Percentiles rank a stretch among this genome's conserved stretches.
These are phyloP conservation scores for Jatropha podagrica DNA, from an alignment of 441 rosid genomes.

Conservation along the genomic window DNA sequence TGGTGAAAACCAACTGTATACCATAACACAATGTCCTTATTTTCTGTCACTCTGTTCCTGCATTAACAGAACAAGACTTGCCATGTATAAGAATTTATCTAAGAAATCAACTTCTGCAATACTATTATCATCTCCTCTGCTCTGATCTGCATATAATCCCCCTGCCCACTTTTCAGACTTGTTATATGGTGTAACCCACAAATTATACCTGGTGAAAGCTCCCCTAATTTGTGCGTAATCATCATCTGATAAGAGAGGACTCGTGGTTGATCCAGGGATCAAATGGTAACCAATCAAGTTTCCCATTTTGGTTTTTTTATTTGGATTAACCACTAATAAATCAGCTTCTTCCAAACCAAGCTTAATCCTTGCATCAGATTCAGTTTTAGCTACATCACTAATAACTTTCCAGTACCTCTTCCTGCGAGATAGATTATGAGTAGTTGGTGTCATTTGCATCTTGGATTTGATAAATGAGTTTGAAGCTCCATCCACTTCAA, in stretches of 20 bases:
- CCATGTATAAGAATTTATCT: too few species aligned
- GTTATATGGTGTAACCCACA: conserved; percentile 37
- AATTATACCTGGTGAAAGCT: conserved; percentile 34
- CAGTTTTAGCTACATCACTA: conserved; percentile 32
- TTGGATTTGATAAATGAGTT: conserved; percentile 37
- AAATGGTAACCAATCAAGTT: conserved; percentile 33
- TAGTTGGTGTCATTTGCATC: conserved; percentile 10
- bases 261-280: conserved; percentile 21
- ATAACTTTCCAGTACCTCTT: conserved; percentile 39
- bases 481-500: conserved; percentile 36
- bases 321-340: conserved; percentile 34
- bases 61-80: not conserved
- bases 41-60: conserved; percentile 47
- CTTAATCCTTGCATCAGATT: conserved; percentile 32
- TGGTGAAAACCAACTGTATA: conserved; percentile 50
- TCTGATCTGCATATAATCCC: conserved; percentile 29
- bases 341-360: conserved; percentile 27
- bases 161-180: conserved; percentile 41
- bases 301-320: conserved; percentile 34
- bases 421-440: conserved; percentile 22
- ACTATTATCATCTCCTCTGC: conserved; percentile 30
- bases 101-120: too few species aligned
- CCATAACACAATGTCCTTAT: conserved; percentile 47
- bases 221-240: conserved; percentile 35
- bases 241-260: conserved; percentile 24